Conservation (phyloP, 2,329 filamentous ascomycete species). For the Lanzia echinophila region DNA sequence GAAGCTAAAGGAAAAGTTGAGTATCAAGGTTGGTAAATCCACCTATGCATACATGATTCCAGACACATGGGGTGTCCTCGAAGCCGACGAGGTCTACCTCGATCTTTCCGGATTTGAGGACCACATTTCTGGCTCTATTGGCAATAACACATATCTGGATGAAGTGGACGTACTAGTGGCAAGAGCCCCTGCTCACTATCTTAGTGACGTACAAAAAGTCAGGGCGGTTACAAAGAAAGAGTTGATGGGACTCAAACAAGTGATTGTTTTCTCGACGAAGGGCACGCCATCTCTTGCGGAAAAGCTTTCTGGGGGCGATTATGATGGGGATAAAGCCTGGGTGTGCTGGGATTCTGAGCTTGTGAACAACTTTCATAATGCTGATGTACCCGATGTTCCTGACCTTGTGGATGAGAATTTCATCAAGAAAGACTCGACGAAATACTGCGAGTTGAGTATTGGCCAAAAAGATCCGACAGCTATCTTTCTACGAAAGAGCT, state of each 20-base stretch:
- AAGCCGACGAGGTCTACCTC: slow-evolving; percentile 61
- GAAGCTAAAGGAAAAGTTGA: slow-evolving; percentile 45
- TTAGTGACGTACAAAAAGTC: slow-evolving; percentile 67
- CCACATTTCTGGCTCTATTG: slow-evolving; percentile 45
- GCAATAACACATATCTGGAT: slow-evolving; percentile 48
- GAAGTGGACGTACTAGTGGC: slow-evolving; percentile 58
- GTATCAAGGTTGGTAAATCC: slow-evolving; percentile 54
- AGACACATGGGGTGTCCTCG: slow-evolving; percentile 55
- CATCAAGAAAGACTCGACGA: slow-evolving; percentile 42
- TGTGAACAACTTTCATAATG: slow-evolving; percentile 60
- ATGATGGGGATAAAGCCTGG: slow-evolving; percentile 75
- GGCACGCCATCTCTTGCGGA: slow-evolving; percentile 59
- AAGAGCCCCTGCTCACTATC: slow-evolving; percentile 61
- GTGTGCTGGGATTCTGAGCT: slow-evolving; percentile 65
- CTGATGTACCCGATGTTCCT: slow-evolving; percentile 39
- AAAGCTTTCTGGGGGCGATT: slow-evolving; percentile 72
- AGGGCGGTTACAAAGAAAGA: slow-evolving; percentile 50
- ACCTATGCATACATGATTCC: slow-evolving; percentile 60
- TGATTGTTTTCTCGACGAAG: slow-evolving; percentile 67
- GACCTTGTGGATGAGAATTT: slow-evolving; percentile 43
- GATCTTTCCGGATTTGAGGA: slow-evolving; percentile 57
- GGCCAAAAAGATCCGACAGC: slow-evolving; percentile 12
- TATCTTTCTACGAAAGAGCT: slow-evolving; percentile 45
- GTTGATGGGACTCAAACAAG: slow-evolving; percentile 64
- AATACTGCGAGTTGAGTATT: slow-evolving; percentile 24